A percentile compares a stretch with the other conserved stretches of the same genome.
Evolutionary conservation across 495 filamentous ascomycete species (phyloP).

Genomic region (Wilcoxina mikolae): DNA sequence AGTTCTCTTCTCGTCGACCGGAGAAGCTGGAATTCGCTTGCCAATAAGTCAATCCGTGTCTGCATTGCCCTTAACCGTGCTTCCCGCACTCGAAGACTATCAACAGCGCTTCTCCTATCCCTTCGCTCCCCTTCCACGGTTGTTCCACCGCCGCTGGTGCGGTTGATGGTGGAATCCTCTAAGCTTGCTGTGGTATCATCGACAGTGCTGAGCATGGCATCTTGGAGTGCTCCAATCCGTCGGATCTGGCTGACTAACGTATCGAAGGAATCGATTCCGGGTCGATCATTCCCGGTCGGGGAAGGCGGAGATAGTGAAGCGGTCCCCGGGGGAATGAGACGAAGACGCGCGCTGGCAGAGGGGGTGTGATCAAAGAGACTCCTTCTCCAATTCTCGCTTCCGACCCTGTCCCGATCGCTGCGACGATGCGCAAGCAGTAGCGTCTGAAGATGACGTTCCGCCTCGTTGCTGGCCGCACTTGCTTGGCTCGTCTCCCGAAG

Average conservation of each 20-base stretch:
- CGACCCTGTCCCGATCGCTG: conserved; percentile 7
- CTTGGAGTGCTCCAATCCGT: conserved; percentile 24
- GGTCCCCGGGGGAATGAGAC: conserved; percentile 4
- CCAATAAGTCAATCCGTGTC: conserved; percentile 22
- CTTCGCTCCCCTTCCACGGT: conserved; percentile 5
- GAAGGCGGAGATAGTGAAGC: background rate
- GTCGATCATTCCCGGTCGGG: background rate
- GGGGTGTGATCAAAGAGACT: conserved; percentile 18
- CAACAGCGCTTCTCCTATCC: conserved; percentile 8
- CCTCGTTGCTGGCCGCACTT: conserved; percentile 9
- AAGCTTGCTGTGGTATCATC: background rate
- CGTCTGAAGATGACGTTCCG: conserved; percentile 16
- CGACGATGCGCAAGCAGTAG: conserved; percentile 15
- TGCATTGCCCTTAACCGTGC: conserved; percentile 25
- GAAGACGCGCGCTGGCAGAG: conserved; percentile 16
- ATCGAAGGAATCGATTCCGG: conserved; percentile 19
- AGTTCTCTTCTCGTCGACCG: conserved; percentile 20
- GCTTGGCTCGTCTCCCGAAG: conserved; percentile 19
- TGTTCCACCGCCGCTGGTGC: background rate
- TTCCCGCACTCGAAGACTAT: conserved; percentile 15
- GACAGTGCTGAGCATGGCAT: conserved; percentile 18
- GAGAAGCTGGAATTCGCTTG: conserved; percentile 22
- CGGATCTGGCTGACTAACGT: conserved; percentile 25
- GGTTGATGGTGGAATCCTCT: conserved; percentile 2
- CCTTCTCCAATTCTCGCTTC: background rate